Percentiles rank a stretch among this genome's conserved stretches.
phyloP scores from a whole-genome alignment of 1,284 basidiomycete species.

The Pseudozyma sp. region DNA sequence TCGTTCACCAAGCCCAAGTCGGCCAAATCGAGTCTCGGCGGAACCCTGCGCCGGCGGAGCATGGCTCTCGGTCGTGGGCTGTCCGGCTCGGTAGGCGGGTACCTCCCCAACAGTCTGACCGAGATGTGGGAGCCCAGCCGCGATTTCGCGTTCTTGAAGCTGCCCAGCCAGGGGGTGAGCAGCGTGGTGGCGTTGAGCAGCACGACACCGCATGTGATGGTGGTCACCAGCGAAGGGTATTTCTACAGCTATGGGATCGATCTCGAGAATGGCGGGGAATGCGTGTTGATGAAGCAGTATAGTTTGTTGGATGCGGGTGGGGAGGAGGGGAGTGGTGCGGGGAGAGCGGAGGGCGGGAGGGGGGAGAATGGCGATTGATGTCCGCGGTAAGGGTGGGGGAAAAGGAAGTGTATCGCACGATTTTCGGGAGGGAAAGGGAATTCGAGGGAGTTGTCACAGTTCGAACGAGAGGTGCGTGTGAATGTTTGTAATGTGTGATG shows the following conservation, averaged over 20 bases:
- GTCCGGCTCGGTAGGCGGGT: slow-evolving; percentile 79
- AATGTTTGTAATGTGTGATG: too few species aligned
- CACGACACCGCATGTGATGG: slow-evolving; percentile 95
- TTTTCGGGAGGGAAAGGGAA: too few species aligned
- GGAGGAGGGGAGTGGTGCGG: neutral
- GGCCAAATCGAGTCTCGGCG: slow-evolving; percentile 1
- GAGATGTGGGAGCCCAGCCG: slow-evolving; percentile 97
- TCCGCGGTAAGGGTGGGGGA: neutral
- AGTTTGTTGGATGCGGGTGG: neutral
- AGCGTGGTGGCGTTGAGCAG: slow-evolving; percentile 65
- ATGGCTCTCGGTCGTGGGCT: slow-evolving; percentile 68
- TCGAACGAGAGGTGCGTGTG: too few species aligned
- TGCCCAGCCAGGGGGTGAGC: slow-evolving; percentile 80
- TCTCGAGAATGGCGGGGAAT: slow-evolving; percentile 94
- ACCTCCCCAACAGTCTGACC: slow-evolving; percentile 88
- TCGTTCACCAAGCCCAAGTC: slow-evolving; percentile 66
- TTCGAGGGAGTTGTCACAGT: too few species aligned
- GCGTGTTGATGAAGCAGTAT: slow-evolving; percentile 80
- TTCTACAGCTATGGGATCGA: slow-evolving; percentile 97
- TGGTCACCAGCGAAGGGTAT: slow-evolving; percentile 92
- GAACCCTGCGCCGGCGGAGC: slow-evolving; percentile 74
- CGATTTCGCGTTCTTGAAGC: slow-evolving; percentile 90
- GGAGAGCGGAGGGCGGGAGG: neutral
- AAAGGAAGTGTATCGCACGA: neutral
- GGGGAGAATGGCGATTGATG: neutral